Conservation (phyloP, 1,139 yeast genomes). For the Hansenula lynferdii region DNA sequence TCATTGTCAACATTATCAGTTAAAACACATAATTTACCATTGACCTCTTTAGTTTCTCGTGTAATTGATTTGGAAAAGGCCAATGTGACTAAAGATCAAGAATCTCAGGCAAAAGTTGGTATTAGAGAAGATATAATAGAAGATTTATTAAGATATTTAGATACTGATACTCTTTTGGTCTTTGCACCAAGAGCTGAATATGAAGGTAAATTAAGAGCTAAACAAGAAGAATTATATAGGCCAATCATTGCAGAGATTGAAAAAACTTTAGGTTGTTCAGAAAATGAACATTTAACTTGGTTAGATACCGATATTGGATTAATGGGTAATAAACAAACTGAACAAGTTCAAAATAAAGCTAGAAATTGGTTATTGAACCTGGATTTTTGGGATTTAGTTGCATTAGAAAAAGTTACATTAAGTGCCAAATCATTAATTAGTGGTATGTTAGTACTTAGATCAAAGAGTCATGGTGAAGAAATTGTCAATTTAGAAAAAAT, state of each 20-base stretch:
- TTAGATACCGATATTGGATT: constrained; percentile 86
- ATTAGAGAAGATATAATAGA: constrained; percentile 47
- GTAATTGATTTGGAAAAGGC: constrained; percentile 63
- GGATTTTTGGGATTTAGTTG: constrained; percentile 73
- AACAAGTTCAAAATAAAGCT: constrained; percentile 58
- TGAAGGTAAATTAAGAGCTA: constrained; percentile 72
- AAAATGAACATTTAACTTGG: constrained; percentile 35
- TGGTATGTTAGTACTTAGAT: constrained; percentile 41
- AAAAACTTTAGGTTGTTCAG: constrained; percentile 46
- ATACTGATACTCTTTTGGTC: constrained; percentile 88
- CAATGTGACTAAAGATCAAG: constrained; percentile 31
- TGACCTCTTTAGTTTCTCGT: constrained; percentile 83
- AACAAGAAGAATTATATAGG: constrained; percentile 69
- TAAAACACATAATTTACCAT: constrained; percentile 76
- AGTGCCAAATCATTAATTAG: constrained; percentile 83
- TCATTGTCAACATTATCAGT: constrained; percentile 65
- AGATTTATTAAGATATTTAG: constrained; percentile 71
- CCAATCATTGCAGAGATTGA: constrained; percentile 73
- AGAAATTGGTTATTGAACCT: constrained; percentile 58
- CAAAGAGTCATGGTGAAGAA: constrained; percentile 18
- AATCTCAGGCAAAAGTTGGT: constrained; percentile 56
- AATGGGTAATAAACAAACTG: constrained; percentile 70
- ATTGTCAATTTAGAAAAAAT: constrained; percentile 56
- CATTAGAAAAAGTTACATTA: constrained; percentile 82
- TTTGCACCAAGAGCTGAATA: constrained; percentile 81